Percentiles rank a stretch among this genome's conserved stretches.
Evolutionary conservation across 2,329 filamentous ascomycete species (phyloP).

Genomic region (Venturia aucupariae): DNA sequence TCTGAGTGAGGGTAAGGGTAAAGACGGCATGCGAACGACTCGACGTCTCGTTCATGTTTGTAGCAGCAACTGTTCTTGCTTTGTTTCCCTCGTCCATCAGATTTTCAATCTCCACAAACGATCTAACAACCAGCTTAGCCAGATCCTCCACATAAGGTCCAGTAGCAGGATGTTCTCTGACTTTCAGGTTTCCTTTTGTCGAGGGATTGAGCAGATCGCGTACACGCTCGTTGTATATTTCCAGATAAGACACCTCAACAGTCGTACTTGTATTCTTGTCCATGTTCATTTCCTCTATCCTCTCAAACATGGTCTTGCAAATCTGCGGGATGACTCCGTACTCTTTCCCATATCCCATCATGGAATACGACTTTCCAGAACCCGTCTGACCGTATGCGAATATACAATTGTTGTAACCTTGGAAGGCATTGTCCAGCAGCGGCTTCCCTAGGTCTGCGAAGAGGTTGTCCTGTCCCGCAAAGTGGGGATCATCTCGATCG

Average conservation of each 20-base stretch:
- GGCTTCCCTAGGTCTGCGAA: constrained; percentile 83
- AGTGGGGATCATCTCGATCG: constrained; percentile 68
- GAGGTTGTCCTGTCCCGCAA: constrained; percentile 81
- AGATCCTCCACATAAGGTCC: constrained; percentile 97
- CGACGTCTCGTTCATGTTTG: constrained; percentile 99
- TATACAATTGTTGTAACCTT: constrained; percentile 99
- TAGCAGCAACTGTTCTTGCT: constrained; percentile 91
- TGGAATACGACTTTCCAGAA: constrained; percentile 97
- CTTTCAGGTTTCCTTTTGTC: constrained; percentile 93
- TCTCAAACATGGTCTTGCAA: constrained; percentile 93
- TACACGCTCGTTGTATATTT: constrained; percentile 98
- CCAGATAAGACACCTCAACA: constrained; percentile 94
- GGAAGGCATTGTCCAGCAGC: constrained; percentile 92
- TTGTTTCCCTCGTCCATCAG: constrained; percentile 99
- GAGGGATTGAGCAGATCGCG: constrained; percentile 90
- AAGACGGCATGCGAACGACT: constrained; percentile 98
- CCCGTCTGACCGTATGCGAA: constrained; percentile 98
- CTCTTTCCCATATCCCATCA: constrained; percentile 99
- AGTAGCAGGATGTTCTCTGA: constrained; percentile 93
- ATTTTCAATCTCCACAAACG: constrained; percentile 91
- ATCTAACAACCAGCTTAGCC: constrained; percentile 86
- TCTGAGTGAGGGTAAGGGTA: constrained; percentile 90
- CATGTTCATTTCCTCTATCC: constrained; percentile 62
- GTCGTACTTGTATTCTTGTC: constrained; percentile 79
- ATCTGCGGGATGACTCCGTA: constrained; percentile 93